phyloP scores from a whole-genome alignment of 1,284 basidiomycete genomes.

The Wallemia hederae region DNA sequence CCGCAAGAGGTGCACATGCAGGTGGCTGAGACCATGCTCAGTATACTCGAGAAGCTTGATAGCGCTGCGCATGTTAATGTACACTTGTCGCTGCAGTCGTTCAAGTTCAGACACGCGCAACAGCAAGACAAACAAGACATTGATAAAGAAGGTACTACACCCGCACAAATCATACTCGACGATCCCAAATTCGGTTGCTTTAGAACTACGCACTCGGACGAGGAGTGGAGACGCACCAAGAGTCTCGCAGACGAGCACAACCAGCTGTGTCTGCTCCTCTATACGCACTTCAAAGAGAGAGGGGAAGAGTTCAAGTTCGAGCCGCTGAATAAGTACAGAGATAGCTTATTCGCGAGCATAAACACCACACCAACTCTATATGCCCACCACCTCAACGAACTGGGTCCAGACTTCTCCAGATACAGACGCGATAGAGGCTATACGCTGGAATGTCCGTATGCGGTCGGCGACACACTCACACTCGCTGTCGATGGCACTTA shows the following conservation, averaged over 20 bases:
- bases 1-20: not conserved
- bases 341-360: not conserved
- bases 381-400: not conserved
- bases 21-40: not conserved
- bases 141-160: no score
- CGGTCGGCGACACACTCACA: not conserved
- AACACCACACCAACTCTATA: not conserved
- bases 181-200: not conserved
- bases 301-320: not conserved
- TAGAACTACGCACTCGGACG: not conserved
- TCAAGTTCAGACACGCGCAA: not conserved
- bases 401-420: not conserved
- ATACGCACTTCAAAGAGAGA: not conserved
- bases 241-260: not conserved
- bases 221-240: not conserved
- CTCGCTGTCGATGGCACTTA: not conserved
- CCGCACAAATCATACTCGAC: not conserved
- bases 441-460: not conserved
- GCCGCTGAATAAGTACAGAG: not conserved
- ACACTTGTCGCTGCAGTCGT: not conserved
- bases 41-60: not conserved
- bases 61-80: not conserved
- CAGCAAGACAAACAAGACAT: not conserved
- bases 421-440: not conserved
- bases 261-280: not conserved